Evolutionary conservation across 768 basidiomycete species (phyloP).

Genomic region (Tylopilus rubrobrunneus): DNA sequence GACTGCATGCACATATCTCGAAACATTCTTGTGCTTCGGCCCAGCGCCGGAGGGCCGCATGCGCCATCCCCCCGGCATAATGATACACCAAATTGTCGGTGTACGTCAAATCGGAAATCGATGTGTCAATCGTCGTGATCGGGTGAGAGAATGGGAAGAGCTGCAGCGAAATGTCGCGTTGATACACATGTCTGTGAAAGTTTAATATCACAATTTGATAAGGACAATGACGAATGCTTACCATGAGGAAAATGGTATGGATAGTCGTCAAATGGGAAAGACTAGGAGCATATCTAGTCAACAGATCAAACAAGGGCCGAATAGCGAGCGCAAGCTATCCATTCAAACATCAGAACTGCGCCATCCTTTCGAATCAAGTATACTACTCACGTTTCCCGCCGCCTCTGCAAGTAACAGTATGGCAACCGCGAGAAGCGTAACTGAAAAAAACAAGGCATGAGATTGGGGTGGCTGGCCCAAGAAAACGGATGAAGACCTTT

Average conservation of each 20-base stretch:
- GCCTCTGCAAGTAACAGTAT: constrained; percentile 50
- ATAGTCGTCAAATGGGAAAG: too few relatives aligned
- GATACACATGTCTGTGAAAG: too few relatives aligned
- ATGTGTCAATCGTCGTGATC: constrained; percentile 60
- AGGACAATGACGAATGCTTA: constrained; percentile 28
- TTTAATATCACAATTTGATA: neutral
- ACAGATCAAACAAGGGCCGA: constrained; percentile 53
- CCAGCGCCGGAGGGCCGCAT: too few relatives aligned
- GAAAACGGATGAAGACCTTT: too few relatives aligned
- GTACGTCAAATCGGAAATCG: constrained; percentile 63
- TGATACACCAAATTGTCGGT: too few relatives aligned
- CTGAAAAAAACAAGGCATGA: constrained; percentile 27
- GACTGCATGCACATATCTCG: too few relatives aligned
- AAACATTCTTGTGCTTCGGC: too few relatives aligned
- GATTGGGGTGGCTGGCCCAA: neutral
- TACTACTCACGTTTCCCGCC: constrained; percentile 47
- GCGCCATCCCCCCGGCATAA: too few relatives aligned
- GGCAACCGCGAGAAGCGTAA: too few relatives aligned
- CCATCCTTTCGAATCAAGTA: neutral
- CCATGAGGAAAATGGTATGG: constrained; percentile 59
- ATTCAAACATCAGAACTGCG: constrained; percentile 20
- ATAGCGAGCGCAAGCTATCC: constrained; percentile 46
- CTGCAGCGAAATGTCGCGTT: constrained; percentile 47
- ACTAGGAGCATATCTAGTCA: constrained; percentile 65
- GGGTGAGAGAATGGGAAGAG: constrained; percentile 60